These are phyloP conservation scores for Blastobotrys americana DNA, from an alignment of 805 yeast species.

Conservation along the genomic window DNA sequence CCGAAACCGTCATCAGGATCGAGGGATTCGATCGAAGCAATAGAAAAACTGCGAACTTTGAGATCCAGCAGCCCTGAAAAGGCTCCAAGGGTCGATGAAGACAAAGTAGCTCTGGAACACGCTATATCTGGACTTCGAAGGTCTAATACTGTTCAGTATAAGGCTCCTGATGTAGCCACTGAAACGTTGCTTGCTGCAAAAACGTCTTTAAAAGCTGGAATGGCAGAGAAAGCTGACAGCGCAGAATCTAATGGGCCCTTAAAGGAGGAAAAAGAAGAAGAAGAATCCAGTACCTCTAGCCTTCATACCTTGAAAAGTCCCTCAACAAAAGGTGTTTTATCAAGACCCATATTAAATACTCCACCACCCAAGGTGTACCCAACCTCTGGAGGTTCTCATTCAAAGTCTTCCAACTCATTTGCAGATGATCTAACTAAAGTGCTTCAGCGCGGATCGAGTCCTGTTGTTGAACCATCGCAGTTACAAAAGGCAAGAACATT, in stretches of 20 bases:
- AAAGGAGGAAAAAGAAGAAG: not conserved
- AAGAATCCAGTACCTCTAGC: not conserved
- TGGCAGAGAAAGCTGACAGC: not conserved
- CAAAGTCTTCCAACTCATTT: slow-evolving; percentile 6
- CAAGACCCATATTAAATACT: not conserved
- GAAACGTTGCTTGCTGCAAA: slow-evolving; percentile 16
- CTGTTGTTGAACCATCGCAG: slow-evolving; percentile 5
- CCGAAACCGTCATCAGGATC: slow-evolving; percentile 9
- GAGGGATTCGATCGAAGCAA: slow-evolving; percentile 16
- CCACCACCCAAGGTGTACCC: not conserved
- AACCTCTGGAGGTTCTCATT: not conserved
- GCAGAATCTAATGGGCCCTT: not conserved
- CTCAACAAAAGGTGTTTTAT: not conserved
- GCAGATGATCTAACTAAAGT: slow-evolving; percentile 9
- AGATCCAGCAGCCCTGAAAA: slow-evolving; percentile 15
- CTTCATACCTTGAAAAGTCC: not conserved
- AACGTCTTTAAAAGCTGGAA: slow-evolving; percentile 9
- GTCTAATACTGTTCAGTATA: slow-evolving; percentile 17
- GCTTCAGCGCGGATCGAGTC: slow-evolving; percentile 14
- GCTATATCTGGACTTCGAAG: slow-evolving; percentile 18
- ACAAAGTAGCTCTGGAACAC: slow-evolving; percentile 14
- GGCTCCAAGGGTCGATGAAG: slow-evolving; percentile 12
- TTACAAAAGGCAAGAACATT: slow-evolving; percentile 19
- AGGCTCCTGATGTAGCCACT: slow-evolving; percentile 17
- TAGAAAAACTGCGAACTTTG: slow-evolving; percentile 14